Base-by-base conservation (phyloP, 1,284 basidiomycete genomes). In the Apiotrichum mycotoxinovorans region DNA sequence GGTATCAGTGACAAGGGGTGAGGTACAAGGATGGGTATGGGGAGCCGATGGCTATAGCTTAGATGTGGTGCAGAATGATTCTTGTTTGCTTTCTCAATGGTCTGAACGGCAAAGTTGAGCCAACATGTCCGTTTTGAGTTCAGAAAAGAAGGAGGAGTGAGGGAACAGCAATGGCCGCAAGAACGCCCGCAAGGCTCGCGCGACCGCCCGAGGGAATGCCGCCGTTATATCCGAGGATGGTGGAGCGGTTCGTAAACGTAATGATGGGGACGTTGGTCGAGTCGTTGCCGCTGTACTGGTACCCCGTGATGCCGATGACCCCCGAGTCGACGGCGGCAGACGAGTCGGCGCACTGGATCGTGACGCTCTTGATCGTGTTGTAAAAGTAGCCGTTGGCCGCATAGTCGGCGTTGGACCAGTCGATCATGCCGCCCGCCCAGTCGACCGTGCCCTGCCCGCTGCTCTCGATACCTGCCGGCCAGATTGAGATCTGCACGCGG, bases 351-450 rank as follows among this genome's bases (percentile, higher is more conserved):
- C 74, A 76, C 8, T 40, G 57, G 25, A 76, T 60, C 25, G 57
- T 61, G 42, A 76, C 58, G 41, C 58, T 63, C 55, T 70, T 61
- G 26, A 76, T 34, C 9, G 69, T 70, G 53, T 70, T 70, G 63
- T 66, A 69, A 57, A 69, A 76, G 58, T 71, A 72, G 27, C 72
- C 72, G 51, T 69, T 69, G 34, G 84, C 69, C 43, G 75, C 58
- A 74, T 89, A 90, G 75, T 91, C 89, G 27, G 85, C 81, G 71
- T 89, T 83, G 23, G 78, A 66, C 85, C 86, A 91, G 78, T 89
- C 78, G 76, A 90, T 88, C 81, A 87, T 80, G 37, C 87, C 87
- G 58, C 87, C 87, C 20, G 84, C 81, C 89, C 89, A 92, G 56
- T 83, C 68, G 34, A 91, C 74, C 5, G 87, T 90, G 35, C 89